Conservation (phyloP, 2,329 filamentous ascomycete genomes). For the Ascomycota sp. region DNA sequence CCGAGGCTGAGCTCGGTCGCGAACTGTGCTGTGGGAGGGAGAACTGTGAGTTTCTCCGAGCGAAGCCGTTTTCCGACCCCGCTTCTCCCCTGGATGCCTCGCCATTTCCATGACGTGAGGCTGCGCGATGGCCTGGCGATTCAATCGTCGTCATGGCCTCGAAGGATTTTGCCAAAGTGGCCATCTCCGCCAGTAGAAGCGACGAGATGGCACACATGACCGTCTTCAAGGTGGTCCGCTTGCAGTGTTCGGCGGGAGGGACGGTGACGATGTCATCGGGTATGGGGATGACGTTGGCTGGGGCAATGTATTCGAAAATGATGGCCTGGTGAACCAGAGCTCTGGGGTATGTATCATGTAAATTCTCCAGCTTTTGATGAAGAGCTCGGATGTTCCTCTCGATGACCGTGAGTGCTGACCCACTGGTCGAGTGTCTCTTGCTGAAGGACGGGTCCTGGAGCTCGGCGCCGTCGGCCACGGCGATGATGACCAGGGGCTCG, state of each 20-base stretch:
- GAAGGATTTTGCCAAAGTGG: constrained; percentile 49
- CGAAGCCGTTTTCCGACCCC: constrained; percentile 11
- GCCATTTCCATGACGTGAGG: constrained; percentile 19
- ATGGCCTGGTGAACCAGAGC: constrained; percentile 61
- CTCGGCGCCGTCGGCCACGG: constrained; percentile 64
- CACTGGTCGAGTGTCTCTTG: constrained; percentile 31
- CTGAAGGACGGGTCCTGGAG: constrained; percentile 32
- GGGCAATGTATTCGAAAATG: constrained; percentile 51
- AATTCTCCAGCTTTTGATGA: constrained; percentile 46
- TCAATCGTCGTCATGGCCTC: constrained; percentile 58
- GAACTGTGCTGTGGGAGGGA: constrained; percentile 17
- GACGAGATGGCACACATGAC: constrained; percentile 64
- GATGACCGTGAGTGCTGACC: constrained; percentile 24
- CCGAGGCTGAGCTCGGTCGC: constrained; percentile 33
- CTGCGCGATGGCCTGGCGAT: constrained; percentile 41
- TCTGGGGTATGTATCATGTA: constrained; percentile 54
- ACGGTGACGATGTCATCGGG: constrained; percentile 52
- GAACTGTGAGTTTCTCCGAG: constrained; percentile 36
- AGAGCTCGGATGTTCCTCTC: constrained; percentile 38
- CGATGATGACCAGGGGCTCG: constrained; percentile 66
- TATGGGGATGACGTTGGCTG: constrained; percentile 29
- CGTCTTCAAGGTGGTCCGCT: constrained; percentile 61
- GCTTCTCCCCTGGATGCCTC: constrained; percentile 20
- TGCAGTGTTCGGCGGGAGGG: constrained; percentile 46
- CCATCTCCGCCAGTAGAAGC: constrained; percentile 54